Base-by-base conservation (phyloP, 116 monocot genomes). In the Trichopus zeylanicus region DNA sequence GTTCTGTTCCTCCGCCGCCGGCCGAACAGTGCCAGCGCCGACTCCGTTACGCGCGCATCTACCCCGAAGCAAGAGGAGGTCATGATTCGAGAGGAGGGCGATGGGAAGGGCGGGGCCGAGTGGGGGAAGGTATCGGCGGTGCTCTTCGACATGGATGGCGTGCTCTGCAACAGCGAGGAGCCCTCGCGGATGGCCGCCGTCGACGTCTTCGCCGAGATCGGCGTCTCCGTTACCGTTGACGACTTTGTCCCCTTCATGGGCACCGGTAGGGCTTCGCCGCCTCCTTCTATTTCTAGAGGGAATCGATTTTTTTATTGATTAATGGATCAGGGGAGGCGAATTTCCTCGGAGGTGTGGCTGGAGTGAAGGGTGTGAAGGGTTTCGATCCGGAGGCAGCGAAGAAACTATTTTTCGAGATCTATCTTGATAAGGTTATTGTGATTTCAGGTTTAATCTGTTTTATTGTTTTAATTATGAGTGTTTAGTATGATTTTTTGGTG, bases 221-320 rank as follows among this genome's bases (percentile, higher is more conserved):
- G 91, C 38, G 85, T 98, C 15, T 72, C 87, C 20, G 98, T 88
- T 49, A 80, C 85, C 28, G 22, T 63, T 35, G 82, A 91, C 1
- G 88, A 98, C 63, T 88, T 98, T 63, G 73, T 88, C 15, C 91
- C 98, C 53, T 98, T 88, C 85, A 88, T 91, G 79, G 98, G 98
- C 39, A 91, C 88, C 18, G 98, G 98, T 97, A 67, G 19, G 55
- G 31, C 55, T 15, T 39, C 16, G 18, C 56, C 55, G 18, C 31
- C 46, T 34, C 10, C 5, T 46, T 28, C 19, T 48, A 20, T 29
- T 47, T 29, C 29, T 49, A 21, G 8, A 33, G 34, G 26, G 24
- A 16, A 16, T 53, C 25, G 6, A 1, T 42, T 18, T 5, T 23
- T 26, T 5, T 28, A 13, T 46, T 19, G 32, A 52, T 51, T 52